Conservation (phyloP, 306 rosid genomes). For the Pterocarpus santalinus region DNA sequence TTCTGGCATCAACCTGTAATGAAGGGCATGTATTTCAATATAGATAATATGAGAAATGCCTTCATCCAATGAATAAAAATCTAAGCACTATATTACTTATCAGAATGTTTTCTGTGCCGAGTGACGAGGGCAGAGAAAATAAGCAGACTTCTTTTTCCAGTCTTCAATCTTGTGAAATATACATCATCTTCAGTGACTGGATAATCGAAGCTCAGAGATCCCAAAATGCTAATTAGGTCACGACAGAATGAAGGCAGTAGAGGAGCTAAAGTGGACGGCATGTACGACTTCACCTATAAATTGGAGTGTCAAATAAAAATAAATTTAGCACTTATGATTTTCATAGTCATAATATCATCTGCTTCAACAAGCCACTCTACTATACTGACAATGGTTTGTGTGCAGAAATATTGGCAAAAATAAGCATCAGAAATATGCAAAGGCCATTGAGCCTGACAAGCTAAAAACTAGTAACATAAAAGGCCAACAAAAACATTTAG, state of each 20-base stretch:
- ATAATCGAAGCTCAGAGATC: slow-evolving; percentile 66
- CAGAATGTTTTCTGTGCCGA: slow-evolving; percentile 84
- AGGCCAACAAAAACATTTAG: neutral
- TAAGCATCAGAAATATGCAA: neutral
- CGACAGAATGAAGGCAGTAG: slow-evolving; percentile 66
- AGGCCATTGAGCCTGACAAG: slow-evolving; percentile 3
- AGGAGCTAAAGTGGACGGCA: slow-evolving; percentile 81
- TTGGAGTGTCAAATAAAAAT: slow-evolving; percentile 39
- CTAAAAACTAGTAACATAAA: neutral
- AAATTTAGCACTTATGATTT: neutral
- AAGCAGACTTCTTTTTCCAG: slow-evolving; percentile 83
- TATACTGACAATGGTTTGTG: neutral
- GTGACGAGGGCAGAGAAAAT: slow-evolving; percentile 78
- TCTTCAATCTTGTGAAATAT: slow-evolving; percentile 67
- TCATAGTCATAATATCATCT: neutral
- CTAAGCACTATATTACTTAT: slow-evolving; percentile 66
- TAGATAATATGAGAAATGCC: slow-evolving; percentile 19
- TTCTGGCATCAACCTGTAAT: slow-evolving; percentile 89
- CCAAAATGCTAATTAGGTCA: slow-evolving; percentile 74
- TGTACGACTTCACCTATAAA: slow-evolving; percentile 79
- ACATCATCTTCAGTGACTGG: slow-evolving; percentile 54
- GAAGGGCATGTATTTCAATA: slow-evolving; percentile 40
- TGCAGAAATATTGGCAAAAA: neutral
- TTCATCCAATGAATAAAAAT: slow-evolving; percentile 29
- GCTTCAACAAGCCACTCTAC: neutral